Base-by-base conservation (phyloP, 2,329 filamentous ascomycete species). In the Teratosphaeria gauchensis region DNA sequence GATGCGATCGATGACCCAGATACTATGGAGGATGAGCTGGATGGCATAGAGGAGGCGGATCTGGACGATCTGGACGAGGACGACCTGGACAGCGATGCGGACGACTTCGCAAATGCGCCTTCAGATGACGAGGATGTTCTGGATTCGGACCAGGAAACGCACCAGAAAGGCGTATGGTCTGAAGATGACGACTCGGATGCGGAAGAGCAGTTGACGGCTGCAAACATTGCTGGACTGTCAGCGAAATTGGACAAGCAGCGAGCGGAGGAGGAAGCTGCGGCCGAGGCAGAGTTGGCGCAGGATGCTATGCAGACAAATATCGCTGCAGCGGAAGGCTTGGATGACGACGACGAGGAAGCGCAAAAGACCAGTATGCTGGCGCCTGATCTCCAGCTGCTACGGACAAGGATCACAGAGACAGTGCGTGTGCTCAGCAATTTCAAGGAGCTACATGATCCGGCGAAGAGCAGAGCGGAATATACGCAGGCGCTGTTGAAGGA, bases 241-340 rank as follows among this genome's bases (percentile, higher is more conserved):
- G 82, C 85, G 66, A 92, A 91, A 73, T 76, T 99, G 59, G 92
- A 99, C 72, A 79, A 83, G 68, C 80, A 94, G 70, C 79, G 83
- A 69, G 88, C 88, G 52, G 82, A 87, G 61, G 89, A 96, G 63
- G 90, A 87, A 19, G 90, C 86, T 28, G 89, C 92, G 62, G 90
- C 90, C 28, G 85, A 92, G 66, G 88, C 87, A 35, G 94, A 99
- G 73, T 77, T 97, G 71, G 84, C 91, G 70, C 89, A 96, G 65
- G 85, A 84, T 52, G 88, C 89, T 8, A 74, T 97, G 72, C 91
- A 96, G 76, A 97, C 92, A 57, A 99, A 99, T 77, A 96, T 99
- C 69, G 85, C 84, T 58, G 86, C 86, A 56, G 83, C 85, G 60
- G 78, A 91, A 38, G 78, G 79, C 7, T 82, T 83, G 52, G 76